Percentiles rank a stretch among this genome's conserved stretches.
Conservation (phyloP, 208 protist genomes). For the Trichomonas tenax region DNA sequence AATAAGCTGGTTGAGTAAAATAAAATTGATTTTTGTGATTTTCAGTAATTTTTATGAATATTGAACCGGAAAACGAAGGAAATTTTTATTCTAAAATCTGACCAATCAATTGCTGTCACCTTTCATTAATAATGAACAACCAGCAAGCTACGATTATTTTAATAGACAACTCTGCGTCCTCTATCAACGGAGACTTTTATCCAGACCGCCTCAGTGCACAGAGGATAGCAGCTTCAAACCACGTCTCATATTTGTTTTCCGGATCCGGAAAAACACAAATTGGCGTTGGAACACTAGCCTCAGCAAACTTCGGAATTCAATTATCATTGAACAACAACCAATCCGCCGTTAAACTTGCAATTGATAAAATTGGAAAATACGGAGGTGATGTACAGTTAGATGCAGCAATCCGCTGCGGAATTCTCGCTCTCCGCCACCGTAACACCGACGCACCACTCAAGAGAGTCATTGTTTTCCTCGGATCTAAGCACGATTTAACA, state of each 20-base stretch:
- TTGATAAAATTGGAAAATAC: background rate
- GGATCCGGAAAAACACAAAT: background rate
- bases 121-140: background rate
- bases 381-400: background rate
- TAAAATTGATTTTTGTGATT: too few relatives aligned
- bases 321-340: background rate
- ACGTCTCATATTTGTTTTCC: background rate
- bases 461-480: background rate
- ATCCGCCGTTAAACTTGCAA: too few relatives aligned
- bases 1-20: too few relatives aligned
- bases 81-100: background rate
- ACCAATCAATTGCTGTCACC: background rate
- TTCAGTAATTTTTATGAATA: too few relatives aligned
- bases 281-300: background rate
- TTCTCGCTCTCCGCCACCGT: background rate
- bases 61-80: background rate
- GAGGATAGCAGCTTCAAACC: background rate
- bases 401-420: background rate
- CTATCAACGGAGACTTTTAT: slow-evolving; percentile 8
- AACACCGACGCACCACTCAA: background rate
- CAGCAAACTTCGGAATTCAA: background rate
- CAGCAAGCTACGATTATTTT: background rate
- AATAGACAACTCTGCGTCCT: background rate
- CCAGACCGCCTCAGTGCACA: background rate
- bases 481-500: background rate